Conservation (phyloP, 169 alveolate genomes). For the Plasmodium vivax region DNA sequence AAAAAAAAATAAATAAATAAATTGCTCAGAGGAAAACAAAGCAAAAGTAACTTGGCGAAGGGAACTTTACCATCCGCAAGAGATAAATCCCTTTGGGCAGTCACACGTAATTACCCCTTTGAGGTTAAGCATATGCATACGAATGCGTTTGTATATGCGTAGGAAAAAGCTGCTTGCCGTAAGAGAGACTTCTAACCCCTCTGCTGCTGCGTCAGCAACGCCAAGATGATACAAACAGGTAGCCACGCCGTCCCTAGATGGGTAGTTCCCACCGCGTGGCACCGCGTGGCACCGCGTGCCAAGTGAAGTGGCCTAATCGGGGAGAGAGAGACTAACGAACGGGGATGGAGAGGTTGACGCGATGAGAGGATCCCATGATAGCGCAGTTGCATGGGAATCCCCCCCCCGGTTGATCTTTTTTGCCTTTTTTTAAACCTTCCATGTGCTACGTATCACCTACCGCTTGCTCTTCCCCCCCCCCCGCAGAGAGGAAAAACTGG, state of each 20-base stretch:
- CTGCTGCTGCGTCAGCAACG: background rate
- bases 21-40: background rate
- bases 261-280: background rate
- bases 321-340: background rate
- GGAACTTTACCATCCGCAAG: background rate
- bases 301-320: background rate
- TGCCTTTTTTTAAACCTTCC: background rate
- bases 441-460: too few relatives aligned
- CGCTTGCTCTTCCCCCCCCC: background rate
- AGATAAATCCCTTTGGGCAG: background rate
- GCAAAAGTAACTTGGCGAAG: background rate
- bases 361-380: background rate
- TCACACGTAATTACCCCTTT: background rate
- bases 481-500: slow-evolving; percentile 50
- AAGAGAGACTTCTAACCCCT: background rate
- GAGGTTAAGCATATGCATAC: background rate
- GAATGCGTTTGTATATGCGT: background rate
- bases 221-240: slow-evolving; percentile 73
- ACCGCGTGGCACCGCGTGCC: background rate
- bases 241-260: background rate
- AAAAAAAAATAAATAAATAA: background rate
- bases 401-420: background rate
- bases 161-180: background rate
- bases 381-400: background rate
- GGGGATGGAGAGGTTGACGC: background rate